These are phyloP conservation scores for Puccinia horiana DNA, from an alignment of 1,284 basidiomycete genomes.

Conservation along the genomic window DNA sequence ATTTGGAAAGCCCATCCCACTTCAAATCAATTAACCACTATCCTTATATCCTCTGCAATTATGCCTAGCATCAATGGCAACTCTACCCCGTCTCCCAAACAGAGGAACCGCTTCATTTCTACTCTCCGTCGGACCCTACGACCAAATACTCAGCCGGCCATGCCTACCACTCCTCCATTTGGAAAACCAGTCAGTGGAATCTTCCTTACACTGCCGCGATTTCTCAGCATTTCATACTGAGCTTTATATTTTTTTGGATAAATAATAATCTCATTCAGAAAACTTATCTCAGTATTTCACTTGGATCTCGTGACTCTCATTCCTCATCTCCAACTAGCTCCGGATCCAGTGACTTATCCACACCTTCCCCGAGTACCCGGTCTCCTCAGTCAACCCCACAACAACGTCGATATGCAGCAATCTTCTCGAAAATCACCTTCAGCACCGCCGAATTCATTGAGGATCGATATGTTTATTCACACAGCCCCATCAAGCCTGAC, in stretches of 20 bases:
- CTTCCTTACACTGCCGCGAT: no score
- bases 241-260: no score
- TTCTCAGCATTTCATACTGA: no score
- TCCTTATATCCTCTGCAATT: neutral
- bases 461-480: slow-evolving; percentile 25
- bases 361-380: neutral
- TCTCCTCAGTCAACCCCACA: neutral
- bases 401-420: slow-evolving; percentile 15
- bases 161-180: neutral
- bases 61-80: slow-evolving; percentile 9
- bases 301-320: neutral
- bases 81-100: slow-evolving; percentile 14
- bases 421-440: slow-evolving; percentile 24
- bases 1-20: neutral
- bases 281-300: neutral
- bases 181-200: neutral
- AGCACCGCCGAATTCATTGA: slow-evolving; percentile 15
- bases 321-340: slow-evolving; percentile 16
- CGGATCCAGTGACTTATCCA: slow-evolving; percentile 12
- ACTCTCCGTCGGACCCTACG: neutral
- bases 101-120: slow-evolving; percentile 17
- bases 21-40: neutral
- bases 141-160: neutral
- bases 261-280: neutral
- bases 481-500: neutral